Evolutionary conservation across 257 asterid genomes (phyloP).

Genomic region (Mentha longifolia): DNA sequence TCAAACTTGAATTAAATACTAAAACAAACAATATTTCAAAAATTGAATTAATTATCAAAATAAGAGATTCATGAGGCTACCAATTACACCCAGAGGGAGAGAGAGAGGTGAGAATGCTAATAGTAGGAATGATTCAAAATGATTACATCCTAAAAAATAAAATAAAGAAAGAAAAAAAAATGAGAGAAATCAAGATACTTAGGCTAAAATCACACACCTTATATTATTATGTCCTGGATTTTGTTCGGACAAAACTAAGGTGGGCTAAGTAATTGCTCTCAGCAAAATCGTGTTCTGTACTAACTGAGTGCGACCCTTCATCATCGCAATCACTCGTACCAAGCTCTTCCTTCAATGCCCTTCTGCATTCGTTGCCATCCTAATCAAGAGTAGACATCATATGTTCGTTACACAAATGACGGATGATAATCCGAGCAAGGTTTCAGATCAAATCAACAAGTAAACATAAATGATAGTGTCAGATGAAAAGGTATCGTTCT

Average conservation of each 20-base stretch:
- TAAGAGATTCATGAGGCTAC: neutral
- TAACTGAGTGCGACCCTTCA: slow-evolving; percentile 59
- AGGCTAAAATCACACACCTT: too few species aligned
- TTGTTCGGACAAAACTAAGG: slow-evolving; percentile 77
- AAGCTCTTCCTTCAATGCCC: slow-evolving; percentile 62
- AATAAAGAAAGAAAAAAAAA: too few species aligned
- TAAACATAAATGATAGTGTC: neutral
- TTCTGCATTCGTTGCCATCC: slow-evolving; percentile 77
- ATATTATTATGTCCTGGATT: slow-evolving; percentile 27
- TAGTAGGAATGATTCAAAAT: neutral
- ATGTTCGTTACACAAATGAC: slow-evolving; percentile 1
- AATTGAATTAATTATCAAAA: neutral
- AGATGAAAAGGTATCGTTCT: too few species aligned
- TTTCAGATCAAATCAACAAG: neutral
- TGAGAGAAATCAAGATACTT: neutral
- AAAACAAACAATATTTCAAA: neutral
- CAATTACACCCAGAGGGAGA: neutral
- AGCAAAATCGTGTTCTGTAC: slow-evolving; percentile 91
- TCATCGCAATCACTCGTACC: slow-evolving; percentile 45
- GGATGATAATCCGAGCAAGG: neutral
- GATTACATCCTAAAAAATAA: neutral
- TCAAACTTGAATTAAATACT: too few species aligned
- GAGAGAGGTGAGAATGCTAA: neutral
- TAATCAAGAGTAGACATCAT: slow-evolving; percentile 35
- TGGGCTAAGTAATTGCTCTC: slow-evolving; percentile 85